Percentiles rank a stretch among this genome's conserved stretches.
phyloP scores from a whole-genome alignment of 2,329 filamentous ascomycete genomes.

The Calonectria pseudoreteaudii region DNA sequence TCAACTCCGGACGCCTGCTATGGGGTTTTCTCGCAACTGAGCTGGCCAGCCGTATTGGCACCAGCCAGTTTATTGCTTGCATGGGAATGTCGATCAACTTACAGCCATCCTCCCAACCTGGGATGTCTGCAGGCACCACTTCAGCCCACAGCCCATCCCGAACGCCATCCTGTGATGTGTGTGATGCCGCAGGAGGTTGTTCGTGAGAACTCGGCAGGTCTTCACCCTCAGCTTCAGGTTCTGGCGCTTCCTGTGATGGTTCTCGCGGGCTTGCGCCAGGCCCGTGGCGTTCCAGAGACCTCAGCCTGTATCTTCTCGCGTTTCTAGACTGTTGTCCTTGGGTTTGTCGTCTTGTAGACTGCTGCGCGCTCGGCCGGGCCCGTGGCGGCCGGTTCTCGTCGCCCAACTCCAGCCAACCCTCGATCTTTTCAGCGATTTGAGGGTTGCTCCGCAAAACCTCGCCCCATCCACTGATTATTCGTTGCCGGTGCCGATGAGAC shows the following conservation, averaged over 20 bases:
- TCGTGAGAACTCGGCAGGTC: background rate
- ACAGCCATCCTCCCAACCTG: background rate
- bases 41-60: background rate
- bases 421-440: background rate
- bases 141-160: background rate
- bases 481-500: background rate
- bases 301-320: background rate
- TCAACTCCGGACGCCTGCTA: no score
- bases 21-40: background rate
- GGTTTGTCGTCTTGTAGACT: background rate
- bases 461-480: background rate
- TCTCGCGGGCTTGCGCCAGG: background rate
- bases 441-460: background rate
- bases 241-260: background rate
- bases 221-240: background rate
- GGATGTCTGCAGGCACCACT: background rate
- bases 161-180: background rate
- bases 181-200: background rate
- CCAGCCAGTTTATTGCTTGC: background rate
- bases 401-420: background rate
- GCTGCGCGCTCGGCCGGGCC: background rate
- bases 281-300: background rate
- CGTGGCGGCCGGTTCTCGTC: no score
- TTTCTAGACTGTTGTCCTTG: background rate
- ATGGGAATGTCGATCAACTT: background rate